phyloP scores from a whole-genome alignment of 768 basidiomycete species.

The Tremella fuciformis region DNA sequence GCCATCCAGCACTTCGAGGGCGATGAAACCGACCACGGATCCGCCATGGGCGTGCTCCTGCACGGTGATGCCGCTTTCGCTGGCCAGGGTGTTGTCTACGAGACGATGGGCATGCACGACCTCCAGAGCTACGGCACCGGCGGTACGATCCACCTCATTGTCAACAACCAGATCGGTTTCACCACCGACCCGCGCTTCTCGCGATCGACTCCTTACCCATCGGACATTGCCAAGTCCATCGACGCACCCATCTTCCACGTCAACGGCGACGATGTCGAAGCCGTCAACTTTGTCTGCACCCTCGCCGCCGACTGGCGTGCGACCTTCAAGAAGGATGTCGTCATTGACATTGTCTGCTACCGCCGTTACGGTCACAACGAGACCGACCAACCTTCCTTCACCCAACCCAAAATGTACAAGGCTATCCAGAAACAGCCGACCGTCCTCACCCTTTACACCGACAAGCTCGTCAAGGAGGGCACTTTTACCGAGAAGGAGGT shows the following conservation, averaged over 20 bases:
- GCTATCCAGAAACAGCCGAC: conserved; percentile 93
- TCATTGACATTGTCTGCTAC: conserved; percentile 97
- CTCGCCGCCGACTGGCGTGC: conserved; percentile 97
- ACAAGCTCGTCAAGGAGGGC: conserved; percentile 81
- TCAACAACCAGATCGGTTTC: conserved; percentile 99
- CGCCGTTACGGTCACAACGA: conserved; percentile 99
- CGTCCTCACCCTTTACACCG: conserved; percentile 84
- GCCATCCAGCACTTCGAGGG: conserved; percentile 92
- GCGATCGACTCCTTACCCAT: conserved; percentile 95
- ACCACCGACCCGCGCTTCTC: conserved; percentile 97
- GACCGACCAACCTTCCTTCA: conserved; percentile 97
- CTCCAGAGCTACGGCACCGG: conserved; percentile 94
- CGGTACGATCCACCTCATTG: conserved; percentile 95
- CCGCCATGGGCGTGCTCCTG: conserved; percentile 90
- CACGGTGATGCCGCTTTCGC: conserved; percentile 99
- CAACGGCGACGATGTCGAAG: conserved; percentile 97
- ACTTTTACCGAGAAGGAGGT: conserved; percentile 95
- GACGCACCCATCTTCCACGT: conserved; percentile 99
- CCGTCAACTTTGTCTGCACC: conserved; percentile 97
- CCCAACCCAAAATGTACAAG: conserved; percentile 97
- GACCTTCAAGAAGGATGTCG: conserved; percentile 98
- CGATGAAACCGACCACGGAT: conserved; percentile 72
- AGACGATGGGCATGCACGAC: conserved; percentile 97
- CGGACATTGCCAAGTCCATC: conserved; percentile 96
- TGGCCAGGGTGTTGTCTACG: conserved; percentile 96